Evolutionary conservation across 306 rosid genomes (phyloP).

Genomic region (Corylus heterophylla): DNA sequence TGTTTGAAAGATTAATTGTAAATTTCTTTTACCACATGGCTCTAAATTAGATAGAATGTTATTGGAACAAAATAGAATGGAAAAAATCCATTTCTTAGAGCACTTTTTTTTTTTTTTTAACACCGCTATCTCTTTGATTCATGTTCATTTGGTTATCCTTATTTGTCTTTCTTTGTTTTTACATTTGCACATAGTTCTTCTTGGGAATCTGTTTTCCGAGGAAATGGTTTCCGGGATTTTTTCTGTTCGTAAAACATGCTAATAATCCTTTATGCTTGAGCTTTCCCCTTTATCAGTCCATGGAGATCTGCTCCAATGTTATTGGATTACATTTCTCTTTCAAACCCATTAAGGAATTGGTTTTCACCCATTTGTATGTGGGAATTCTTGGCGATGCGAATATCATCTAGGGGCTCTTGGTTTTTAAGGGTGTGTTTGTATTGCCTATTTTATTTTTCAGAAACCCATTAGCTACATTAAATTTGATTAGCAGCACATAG

Average conservation of each 20-base stretch:
- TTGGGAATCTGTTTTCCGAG: slow-evolving; percentile 36
- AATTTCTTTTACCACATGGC: too few relatives aligned
- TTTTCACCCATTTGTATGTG: background rate
- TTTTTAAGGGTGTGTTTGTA: too few relatives aligned
- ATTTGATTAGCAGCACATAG: too few relatives aligned
- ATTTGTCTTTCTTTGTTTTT: background rate
- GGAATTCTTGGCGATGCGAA: background rate
- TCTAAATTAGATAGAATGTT: too few relatives aligned
- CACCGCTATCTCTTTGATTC: background rate
- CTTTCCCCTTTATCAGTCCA: slow-evolving; percentile 40
- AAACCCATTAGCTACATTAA: too few relatives aligned
- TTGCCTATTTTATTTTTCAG: too few relatives aligned
- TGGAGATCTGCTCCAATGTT: slow-evolving; percentile 85
- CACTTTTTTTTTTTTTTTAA: too few relatives aligned
- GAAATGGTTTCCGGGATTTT: slow-evolving; percentile 59
- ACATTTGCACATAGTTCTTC: slow-evolving; percentile 67
- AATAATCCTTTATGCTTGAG: slow-evolving; percentile 87
- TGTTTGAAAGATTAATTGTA: too few relatives aligned
- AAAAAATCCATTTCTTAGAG: too few relatives aligned
- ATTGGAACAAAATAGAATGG: too few relatives aligned
- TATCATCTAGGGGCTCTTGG: background rate
- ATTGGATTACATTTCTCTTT: slow-evolving; percentile 52
- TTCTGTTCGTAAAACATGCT: slow-evolving; percentile 60
- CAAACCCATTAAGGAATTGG: background rate
- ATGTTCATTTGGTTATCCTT: background rate